Base-by-base conservation (phyloP, 2,329 filamentous ascomycete species). In the Venturia carpophila region DNA sequence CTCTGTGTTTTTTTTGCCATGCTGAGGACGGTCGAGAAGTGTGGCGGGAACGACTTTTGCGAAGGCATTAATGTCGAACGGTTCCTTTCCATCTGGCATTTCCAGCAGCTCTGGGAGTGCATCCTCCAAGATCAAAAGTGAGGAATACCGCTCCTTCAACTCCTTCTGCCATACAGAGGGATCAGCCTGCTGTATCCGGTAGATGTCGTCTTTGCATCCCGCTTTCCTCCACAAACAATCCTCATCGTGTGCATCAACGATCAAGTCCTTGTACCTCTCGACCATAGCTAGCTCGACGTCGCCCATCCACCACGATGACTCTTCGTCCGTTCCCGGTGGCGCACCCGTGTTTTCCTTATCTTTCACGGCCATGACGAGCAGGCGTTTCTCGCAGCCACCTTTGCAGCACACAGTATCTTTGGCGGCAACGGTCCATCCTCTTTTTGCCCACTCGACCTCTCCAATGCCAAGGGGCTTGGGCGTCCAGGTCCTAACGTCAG, bases 391-490 rank as follows among this genome's bases (percentile, higher is more conserved):
- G 72, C 94, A 99, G 2, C 92, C 85, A 49, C 89, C 87, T 52
- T 80, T 82, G 74, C 94, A 99, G 21, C 87, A 85, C 19, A 97
- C 91, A 4, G 89, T 89, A 75, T 96, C 92, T 72, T 73, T 75
- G 1, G 68, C 69, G 5, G 66, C 55, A 30, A 66, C 24, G 4
- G 88, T 82, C 93, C 94, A 99, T 0, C 93, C 93, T 66, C 90
- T 81, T 79, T 93, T 96, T 0, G 92, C 92, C 94, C 94, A 99
- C 74, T 92, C 89, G 9, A 97, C 87, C 76, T 97, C 94, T 72
- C 86, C 91, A 70, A 97, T 87, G 42, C 81, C 82, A 63, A 92
- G 85, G 0, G 94, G 92, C 74, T 97, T 97, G 0, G 91, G 89
- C n/a, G 90, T 89, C 93, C 93, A 99, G 73, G 89, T 85, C 64